phyloP scores from a whole-genome alignment of 2,329 filamentous ascomycete genomes.

The Claviceps sp. region DNA sequence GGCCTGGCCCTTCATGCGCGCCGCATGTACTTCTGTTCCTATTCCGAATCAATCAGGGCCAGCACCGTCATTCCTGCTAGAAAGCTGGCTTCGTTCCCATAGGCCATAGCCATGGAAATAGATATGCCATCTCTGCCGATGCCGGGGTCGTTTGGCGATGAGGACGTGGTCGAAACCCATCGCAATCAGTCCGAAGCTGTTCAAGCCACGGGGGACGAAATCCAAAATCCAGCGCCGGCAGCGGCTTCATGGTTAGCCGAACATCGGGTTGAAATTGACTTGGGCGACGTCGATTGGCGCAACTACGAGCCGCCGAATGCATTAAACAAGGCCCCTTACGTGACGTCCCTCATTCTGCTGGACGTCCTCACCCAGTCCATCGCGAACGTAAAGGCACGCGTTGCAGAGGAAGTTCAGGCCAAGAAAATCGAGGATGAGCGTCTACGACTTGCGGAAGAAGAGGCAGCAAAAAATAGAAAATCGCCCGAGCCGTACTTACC shows the following conservation, averaged over 20 bases:
- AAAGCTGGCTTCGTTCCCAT: neutral
- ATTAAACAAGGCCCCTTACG: conserved; percentile 23
- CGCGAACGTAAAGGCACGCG: conserved; percentile 27
- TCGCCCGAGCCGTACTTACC: conserved; percentile 23
- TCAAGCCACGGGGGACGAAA: conserved; percentile 12
- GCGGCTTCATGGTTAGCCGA: conserved; percentile 10
- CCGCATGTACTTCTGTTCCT: neutral
- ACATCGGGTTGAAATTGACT: conserved; percentile 13
- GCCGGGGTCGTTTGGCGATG: conserved; percentile 17
- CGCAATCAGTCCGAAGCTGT: conserved; percentile 17
- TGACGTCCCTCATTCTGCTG: conserved; percentile 26
- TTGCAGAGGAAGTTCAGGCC: conserved; percentile 17
- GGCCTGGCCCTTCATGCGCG: neutral
- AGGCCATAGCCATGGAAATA: neutral
- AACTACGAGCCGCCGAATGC: conserved; percentile 32
- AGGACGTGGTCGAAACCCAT: conserved; percentile 18
- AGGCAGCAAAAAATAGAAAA: conserved; percentile 13
- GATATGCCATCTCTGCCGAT: conserved; percentile 11
- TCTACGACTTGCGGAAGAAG: conserved; percentile 10
- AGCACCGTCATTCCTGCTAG: neutral
- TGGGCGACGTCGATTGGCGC: conserved; percentile 28
- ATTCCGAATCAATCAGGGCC: neutral
- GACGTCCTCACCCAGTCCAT: conserved; percentile 32
- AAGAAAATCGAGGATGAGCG: conserved; percentile 17
- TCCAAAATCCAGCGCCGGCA: conserved; percentile 9